Base-by-base conservation (phyloP, 108 stramenopile genomes). In the Nitzschia palea region DNA sequence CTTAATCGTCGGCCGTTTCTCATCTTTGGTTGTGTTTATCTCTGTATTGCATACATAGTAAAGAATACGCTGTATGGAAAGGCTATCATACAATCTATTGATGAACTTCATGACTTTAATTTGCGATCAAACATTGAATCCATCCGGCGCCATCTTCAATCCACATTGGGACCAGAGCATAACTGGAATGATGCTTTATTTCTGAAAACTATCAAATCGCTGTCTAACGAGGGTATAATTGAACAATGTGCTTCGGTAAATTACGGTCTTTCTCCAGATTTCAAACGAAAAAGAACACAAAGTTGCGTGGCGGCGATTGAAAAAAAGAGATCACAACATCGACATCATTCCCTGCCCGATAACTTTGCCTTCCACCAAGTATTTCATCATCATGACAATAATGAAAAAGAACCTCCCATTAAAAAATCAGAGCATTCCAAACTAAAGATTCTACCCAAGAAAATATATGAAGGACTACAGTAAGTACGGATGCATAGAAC, bases 181-280 rank as follows among this genome's bases (percentile, higher is more conserved):
- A 53, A 31, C 31, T 76, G 75, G 62, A 76, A 76, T 32, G 56
- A 70, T 20, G 40, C 62, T 9, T n/a, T 76, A 0, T 76, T 76
- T 52, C 52, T 76, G n/a, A 63, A 40, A 31, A 70, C 66, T 15
- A 60, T 76, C 31, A 76, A 76, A 47, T n/a, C 62, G 3, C 20
- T 68, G 23, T 32, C 55, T 54, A 29, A 53, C 18, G 67, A 68
- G 22, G 75, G 75, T 2, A 57, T 54, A 17, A 30, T 76, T 27
- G 75, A 68, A 40, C 48, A 44, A 12, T 56, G 33, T 40, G 23
- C 74, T 57, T 9, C 59, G 25, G 20, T 40, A 29, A 45, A 43
- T 29, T 55, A 36, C 30, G 54, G 43, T 43, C 52, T 75, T 17
- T 68, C 74, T 12, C 50, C 58, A 31, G 67, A 68, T 33, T 68